Conservation (phyloP, 2,329 filamentous ascomycete species). For the Hypoxylon sp. region DNA sequence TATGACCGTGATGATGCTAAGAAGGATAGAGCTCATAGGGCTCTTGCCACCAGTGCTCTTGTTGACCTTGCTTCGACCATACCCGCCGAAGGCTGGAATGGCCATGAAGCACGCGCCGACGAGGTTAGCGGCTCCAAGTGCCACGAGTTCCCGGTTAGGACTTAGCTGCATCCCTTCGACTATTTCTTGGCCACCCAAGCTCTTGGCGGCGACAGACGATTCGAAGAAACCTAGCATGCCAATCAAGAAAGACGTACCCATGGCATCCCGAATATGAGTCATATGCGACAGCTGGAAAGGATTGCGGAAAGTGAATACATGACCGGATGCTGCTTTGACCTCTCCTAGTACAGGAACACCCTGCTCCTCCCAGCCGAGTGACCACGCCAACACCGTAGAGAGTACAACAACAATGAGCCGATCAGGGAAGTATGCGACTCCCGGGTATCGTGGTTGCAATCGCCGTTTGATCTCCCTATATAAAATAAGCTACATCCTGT, state of each 20-base stretch:
- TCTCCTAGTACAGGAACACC: slow-evolving; percentile 88
- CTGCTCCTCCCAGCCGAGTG: slow-evolving; percentile 79
- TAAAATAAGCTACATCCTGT: slow-evolving; percentile 17
- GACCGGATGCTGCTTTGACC: slow-evolving; percentile 79
- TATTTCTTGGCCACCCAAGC: slow-evolving; percentile 76
- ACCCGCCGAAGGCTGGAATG: slow-evolving; percentile 93
- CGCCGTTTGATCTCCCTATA: slow-evolving; percentile 81
- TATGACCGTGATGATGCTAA: slow-evolving; percentile 84
- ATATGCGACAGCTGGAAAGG: slow-evolving; percentile 83
- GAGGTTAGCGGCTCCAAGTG: slow-evolving; percentile 91
- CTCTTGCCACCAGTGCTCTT: slow-evolving; percentile 90
- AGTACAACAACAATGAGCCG: slow-evolving; percentile 90
- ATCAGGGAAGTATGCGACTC: slow-evolving; percentile 90
- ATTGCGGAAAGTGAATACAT: slow-evolving; percentile 83
- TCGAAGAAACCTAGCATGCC: slow-evolving; percentile 98
- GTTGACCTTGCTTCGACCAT: slow-evolving; percentile 96
- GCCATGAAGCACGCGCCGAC: slow-evolving; percentile 92
- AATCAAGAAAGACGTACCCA: slow-evolving; percentile 93
- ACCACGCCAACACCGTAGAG: slow-evolving; percentile 83
- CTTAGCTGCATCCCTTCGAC: slow-evolving; percentile 86
- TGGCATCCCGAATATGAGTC: slow-evolving; percentile 83
- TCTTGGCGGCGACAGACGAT: slow-evolving; percentile 95
- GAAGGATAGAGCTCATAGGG: slow-evolving; percentile 90
- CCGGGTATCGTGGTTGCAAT: slow-evolving; percentile 82
- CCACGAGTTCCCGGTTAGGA: slow-evolving; percentile 92